These are phyloP conservation scores for Acacia crassicarpa DNA, from an alignment of 306 rosid genomes.

Conservation along the genomic window DNA sequence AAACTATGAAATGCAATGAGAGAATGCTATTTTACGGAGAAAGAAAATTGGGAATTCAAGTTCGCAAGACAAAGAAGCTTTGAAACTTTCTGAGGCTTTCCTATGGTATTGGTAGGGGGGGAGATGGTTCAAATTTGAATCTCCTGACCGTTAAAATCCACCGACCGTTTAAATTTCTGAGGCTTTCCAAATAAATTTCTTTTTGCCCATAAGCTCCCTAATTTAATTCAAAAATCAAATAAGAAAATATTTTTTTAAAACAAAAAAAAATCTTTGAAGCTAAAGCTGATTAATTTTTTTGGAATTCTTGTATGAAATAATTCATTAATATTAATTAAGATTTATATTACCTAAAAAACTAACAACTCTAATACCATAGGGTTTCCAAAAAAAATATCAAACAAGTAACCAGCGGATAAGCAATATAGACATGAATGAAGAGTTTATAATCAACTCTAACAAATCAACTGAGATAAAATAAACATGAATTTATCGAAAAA, in stretches of 20 bases:
- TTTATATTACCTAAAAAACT: no score
- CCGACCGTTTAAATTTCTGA: conserved; percentile 25
- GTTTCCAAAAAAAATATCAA: no score
- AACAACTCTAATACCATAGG: no score
- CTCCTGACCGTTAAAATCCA: conserved; percentile 37
- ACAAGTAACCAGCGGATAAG: no score
- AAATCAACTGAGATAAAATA: no score
- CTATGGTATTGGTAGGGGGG: neutral
- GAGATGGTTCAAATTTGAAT: conserved; percentile 36
- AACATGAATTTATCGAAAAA: no score
- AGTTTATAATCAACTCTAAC: no score
- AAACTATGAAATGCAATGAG: neutral
- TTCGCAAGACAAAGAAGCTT: neutral
- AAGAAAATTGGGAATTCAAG: conserved; percentile 29
- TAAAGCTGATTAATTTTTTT: neutral
- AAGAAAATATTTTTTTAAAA: no score
- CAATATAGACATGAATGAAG: no score
- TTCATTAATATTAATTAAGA: no score
- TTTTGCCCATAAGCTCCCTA: neutral
- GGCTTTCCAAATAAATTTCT: neutral
- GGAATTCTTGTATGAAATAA: neutral
- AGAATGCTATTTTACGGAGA: conserved; percentile 17
- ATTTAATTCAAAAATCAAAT: no score
- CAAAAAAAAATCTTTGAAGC: neutral
- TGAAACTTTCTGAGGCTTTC: neutral